Percentiles rank a stretch among this genome's conserved stretches.
Evolutionary conservation across 768 basidiomycete genomes (phyloP).

Genomic region (Leccinum truebloodii): DNA sequence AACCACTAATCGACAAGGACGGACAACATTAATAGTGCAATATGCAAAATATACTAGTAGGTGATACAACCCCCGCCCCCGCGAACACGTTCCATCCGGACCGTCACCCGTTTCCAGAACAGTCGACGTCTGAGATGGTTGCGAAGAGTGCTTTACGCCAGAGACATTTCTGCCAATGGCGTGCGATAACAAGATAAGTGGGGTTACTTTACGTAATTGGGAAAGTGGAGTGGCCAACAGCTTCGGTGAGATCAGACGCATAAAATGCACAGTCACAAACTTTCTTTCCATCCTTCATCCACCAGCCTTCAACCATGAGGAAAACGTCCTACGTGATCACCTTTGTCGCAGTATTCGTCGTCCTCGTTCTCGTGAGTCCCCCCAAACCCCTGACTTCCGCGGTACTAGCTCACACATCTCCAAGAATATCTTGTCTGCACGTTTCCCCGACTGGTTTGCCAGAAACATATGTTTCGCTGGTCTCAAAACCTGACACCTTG

Average conservation of each 20-base stretch:
- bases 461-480: slow-evolving; percentile 18
- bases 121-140: not conserved
- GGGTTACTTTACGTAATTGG: slow-evolving; percentile 6
- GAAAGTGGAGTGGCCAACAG: not conserved
- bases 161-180: slow-evolving; percentile 31
- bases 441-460: slow-evolving; percentile 65
- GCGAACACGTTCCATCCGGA: too few relatives aligned
- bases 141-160: not conserved
- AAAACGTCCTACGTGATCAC: slow-evolving; percentile 70
- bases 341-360: slow-evolving; percentile 53
- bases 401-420: not conserved
- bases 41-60: not conserved
- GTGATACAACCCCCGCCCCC: not conserved
- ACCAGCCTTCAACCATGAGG: slow-evolving; percentile 45
- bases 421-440: slow-evolving; percentile 59
- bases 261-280: not conserved
- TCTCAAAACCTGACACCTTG: slow-evolving; percentile 24
- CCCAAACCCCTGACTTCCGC: not conserved
- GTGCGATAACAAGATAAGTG: slow-evolving; percentile 14
- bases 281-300: not conserved
- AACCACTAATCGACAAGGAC: slow-evolving; percentile 48
- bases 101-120: not conserved
- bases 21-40: not conserved
- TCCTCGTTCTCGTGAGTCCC: slow-evolving; percentile 52
- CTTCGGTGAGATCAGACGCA: not conserved